Evolutionary conservation across 2,329 filamentous ascomycete genomes (phyloP).

Genomic region (Monilinia polystroma): DNA sequence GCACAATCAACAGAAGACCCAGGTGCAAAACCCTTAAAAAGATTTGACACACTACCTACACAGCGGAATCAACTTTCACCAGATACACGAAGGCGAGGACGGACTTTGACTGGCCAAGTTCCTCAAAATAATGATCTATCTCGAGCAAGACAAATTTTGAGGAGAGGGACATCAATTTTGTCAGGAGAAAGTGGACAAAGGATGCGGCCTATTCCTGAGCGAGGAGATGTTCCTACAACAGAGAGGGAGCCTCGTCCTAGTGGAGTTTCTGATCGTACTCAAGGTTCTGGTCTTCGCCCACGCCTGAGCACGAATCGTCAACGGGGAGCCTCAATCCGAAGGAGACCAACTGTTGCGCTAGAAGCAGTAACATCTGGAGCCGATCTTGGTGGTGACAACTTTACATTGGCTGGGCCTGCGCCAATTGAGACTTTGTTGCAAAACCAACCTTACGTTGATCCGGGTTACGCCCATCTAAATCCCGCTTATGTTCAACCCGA

Average conservation of each 20-base stretch:
- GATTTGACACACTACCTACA: constrained; percentile 21
- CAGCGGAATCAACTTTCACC: constrained; percentile 10
- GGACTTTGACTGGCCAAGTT: constrained; percentile 15
- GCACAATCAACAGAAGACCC: constrained; percentile 1
- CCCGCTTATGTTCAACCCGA: constrained; percentile 53
- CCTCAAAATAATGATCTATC: constrained; percentile 1
- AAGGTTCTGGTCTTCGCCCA: constrained; percentile 20
- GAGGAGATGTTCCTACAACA: constrained; percentile 2
- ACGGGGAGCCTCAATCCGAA: constrained; percentile 21
- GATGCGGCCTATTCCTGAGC: constrained; percentile 19
- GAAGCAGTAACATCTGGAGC: constrained; percentile 17
- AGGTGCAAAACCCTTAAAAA: constrained; percentile 8
- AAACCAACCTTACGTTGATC: constrained; percentile 50
- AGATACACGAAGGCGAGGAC: constrained; percentile 15
- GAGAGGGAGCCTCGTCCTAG: constrained; percentile 11
- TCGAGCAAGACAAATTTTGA: constrained; percentile 9
- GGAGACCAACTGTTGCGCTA: constrained; percentile 20
- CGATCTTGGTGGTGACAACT: constrained; percentile 28
- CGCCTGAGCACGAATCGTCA: constrained; percentile 19
- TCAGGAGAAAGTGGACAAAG: background rate
- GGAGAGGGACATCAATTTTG: constrained; percentile 15
- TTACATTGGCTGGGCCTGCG: constrained; percentile 37
- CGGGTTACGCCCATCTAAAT: constrained; percentile 54
- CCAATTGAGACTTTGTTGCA: constrained; percentile 33
- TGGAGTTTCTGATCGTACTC: constrained; percentile 8